Percentiles rank a stretch among this genome's conserved stretches.
phyloP scores from a whole-genome alignment of 352 stramenopile species.

The Globisporangium barbulae region DNA sequence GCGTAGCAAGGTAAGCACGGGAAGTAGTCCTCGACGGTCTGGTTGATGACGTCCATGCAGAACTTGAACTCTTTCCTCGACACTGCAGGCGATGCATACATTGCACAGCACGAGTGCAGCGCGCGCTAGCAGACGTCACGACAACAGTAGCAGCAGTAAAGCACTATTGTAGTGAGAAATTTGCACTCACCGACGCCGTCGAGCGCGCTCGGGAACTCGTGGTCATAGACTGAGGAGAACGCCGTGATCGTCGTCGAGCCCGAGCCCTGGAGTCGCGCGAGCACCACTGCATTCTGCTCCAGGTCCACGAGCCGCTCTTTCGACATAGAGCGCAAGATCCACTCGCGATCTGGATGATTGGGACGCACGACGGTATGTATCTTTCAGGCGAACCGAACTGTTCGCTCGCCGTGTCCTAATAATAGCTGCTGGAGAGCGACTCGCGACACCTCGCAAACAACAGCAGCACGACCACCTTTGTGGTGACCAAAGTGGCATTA shows the following conservation, averaged over 20 bases:
- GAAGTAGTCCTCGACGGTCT: conserved; percentile 71
- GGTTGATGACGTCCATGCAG: conserved; percentile 73
- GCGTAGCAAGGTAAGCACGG: conserved; percentile 69
- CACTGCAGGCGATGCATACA: conserved; percentile 35
- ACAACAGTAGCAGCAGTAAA: neutral
- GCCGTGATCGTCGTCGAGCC: conserved; percentile 48
- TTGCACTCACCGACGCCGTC: conserved; percentile 50
- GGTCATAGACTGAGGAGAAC: conserved; percentile 53
- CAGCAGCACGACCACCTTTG: neutral
- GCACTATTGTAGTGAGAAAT: neutral
- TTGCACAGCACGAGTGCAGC: neutral
- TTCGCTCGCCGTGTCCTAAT: conserved; percentile 13
- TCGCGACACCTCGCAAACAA: neutral
- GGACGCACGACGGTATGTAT: neutral
- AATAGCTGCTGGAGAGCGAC: conserved; percentile 12
- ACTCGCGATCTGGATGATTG: conserved; percentile 13
- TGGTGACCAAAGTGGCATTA: too few relatives aligned
- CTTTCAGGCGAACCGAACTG: neutral
- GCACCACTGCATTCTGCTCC: conserved; percentile 48
- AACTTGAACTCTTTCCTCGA: conserved; percentile 74
- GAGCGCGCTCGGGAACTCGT: conserved; percentile 52
- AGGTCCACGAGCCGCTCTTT: conserved; percentile 53
- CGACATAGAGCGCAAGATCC: conserved; percentile 31
- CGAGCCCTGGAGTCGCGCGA: conserved; percentile 44
- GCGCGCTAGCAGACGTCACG: neutral